Base-by-base conservation (phyloP, 345 rosid species). In the Euphorbia pulcherrima region DNA sequence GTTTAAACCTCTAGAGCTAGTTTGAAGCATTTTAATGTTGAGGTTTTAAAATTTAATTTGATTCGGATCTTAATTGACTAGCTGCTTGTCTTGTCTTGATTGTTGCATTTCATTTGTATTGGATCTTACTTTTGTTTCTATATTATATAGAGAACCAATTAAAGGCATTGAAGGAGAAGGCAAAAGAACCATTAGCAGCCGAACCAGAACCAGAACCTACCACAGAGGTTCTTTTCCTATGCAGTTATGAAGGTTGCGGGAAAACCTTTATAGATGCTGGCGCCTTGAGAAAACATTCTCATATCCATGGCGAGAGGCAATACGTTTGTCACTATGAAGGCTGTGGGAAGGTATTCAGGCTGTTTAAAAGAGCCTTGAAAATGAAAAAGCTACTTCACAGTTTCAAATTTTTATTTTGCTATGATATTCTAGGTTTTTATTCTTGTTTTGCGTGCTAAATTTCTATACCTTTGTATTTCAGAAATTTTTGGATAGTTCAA, bases 401-500 rank as follows among this genome's bases (percentile, higher is more conserved):
- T 48, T 51, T 52, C 18, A 20, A 8, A 54, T 27, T 37, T 35
- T 54, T 8, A 0, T 23, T 30, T 27, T 65, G 7, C 26, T 50
- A 5, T 40, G 60, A 29, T 8, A 48, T 71, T 72, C 67, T 17
- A 44, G 28, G n/a, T 60, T 27, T 40, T 30, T 72, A 50, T 74
- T 35, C 20, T 35, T n/a, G 27, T 51, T 18, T n/a, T 50, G 11
- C 17, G 24, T 44, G 58, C 33, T 59, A 39, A 72, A 5, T 2
- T 24, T 16, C 23, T 39, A 35, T 68, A 33, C 65, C 52, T 65
- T 75, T 57, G 61, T 80, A 68, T 59, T 83, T 87, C 89, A 94
- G 97, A 94, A 94, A 84, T 94, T 94, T 83, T 77, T 91, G 79
- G 99, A 94, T 81, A 89, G 97, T 84, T 94, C 99, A 40, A 94